Evolutionary conservation across 1,284 basidiomycete species (phyloP).

Genomic region (Meira nashicola): DNA sequence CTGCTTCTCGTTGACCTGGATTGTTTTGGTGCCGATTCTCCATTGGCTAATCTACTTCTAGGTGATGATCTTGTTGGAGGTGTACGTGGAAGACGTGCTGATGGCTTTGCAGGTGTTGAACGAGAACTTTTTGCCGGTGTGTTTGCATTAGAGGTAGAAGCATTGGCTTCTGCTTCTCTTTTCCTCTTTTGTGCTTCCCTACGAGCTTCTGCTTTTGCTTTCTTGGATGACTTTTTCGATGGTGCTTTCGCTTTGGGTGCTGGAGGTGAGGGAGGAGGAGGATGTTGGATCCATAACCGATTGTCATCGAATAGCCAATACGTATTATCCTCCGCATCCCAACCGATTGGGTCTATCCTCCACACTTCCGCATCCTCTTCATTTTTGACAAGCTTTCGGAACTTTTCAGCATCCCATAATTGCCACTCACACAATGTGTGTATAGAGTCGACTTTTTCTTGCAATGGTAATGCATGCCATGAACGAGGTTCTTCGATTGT

Average conservation of each 20-base stretch:
- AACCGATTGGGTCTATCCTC: constrained; percentile 75
- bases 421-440: constrained; percentile 58
- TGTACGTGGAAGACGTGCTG: background rate
- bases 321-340: constrained; percentile 72
- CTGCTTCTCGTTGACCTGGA: background rate
- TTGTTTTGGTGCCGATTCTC: background rate
- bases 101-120: no score
- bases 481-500: constrained; percentile 33
- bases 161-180: background rate
- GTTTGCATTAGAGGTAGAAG: background rate
- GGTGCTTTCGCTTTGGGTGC: constrained; percentile 15
- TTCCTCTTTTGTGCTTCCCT: constrained; percentile 5
- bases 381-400: constrained; percentile 56
- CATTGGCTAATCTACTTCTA: background rate
- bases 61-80: constrained; percentile 15
- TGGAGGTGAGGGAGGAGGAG: constrained; percentile 46
- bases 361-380: constrained; percentile 57
- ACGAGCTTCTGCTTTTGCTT: constrained; percentile 16
- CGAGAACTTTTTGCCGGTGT: constrained; percentile 12
- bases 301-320: constrained; percentile 87
- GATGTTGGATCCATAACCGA: constrained; percentile 76
- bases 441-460: constrained; percentile 52
- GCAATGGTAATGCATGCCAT: constrained; percentile 56
- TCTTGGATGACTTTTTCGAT: constrained; percentile 20
- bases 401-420: constrained; percentile 57